Conservation (phyloP, 73 alveolate species). For the Paramecium sexaurelia region DNA sequence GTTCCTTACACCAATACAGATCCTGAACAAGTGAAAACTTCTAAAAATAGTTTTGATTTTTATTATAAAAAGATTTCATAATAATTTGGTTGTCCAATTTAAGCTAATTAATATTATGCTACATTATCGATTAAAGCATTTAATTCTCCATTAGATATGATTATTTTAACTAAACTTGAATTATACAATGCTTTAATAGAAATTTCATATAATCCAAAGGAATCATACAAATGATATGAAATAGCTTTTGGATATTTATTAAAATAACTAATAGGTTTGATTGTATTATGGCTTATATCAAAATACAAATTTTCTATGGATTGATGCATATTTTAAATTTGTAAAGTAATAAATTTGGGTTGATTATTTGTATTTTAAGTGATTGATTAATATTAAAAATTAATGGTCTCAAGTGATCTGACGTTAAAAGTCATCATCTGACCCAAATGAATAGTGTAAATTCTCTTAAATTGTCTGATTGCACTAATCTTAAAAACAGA, state of each 20-base stretch:
- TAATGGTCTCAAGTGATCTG: neutral
- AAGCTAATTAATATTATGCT: neutral
- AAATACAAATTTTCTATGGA: neutral
- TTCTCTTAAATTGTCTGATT: neutral
- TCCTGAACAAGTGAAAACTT: constrained; percentile 38
- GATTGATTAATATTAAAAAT: neutral
- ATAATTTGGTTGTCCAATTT: constrained; percentile 10
- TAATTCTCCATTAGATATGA: neutral
- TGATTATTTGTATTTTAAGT: neutral
- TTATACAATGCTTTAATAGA: neutral
- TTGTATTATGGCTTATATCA: neutral
- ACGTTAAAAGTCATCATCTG: neutral
- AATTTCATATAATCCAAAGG: neutral
- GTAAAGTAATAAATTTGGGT: neutral
- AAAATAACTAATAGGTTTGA: neutral
- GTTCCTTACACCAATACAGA: neutral
- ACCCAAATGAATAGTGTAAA: neutral
- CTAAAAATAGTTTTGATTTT: neutral
- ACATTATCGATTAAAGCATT: neutral
- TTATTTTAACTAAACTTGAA: neutral
- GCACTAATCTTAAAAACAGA: neutral
- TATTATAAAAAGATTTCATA: neutral
- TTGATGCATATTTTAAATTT: neutral
- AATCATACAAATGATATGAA: neutral
- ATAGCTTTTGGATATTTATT: constrained; percentile 9